phyloP scores from a whole-genome alignment of 345 rosid species.

The Populus deltoides region DNA sequence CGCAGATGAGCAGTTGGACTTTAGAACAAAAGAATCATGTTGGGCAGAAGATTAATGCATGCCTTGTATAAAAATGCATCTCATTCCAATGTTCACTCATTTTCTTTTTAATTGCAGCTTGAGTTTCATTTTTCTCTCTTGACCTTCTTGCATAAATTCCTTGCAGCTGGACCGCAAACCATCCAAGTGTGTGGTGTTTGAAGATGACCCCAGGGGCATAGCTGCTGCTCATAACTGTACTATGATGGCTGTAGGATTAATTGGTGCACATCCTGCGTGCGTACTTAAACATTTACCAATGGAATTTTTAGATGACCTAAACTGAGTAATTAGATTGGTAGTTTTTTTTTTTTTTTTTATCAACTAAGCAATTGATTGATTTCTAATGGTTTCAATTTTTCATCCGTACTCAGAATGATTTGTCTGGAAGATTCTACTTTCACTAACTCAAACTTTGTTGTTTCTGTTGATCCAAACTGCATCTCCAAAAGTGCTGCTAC shows the following conservation, averaged over 20 bases:
- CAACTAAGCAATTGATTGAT: not conserved
- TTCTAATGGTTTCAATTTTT: not conserved
- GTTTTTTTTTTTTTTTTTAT: not conserved
- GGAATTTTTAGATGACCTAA: not conserved
- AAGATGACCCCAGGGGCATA: slow-evolving; percentile 87
- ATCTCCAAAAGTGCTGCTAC: no score
- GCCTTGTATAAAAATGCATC: no score
- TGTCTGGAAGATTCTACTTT: no score
- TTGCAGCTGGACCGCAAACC: slow-evolving; percentile 93
- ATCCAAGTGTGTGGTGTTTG: slow-evolving; percentile 87
- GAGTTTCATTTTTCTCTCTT: slow-evolving; percentile 4
- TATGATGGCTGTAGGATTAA: slow-evolving; percentile 92
- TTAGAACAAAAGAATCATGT: no score
- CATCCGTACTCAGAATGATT: no score
- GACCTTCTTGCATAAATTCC: slow-evolving; percentile 2
- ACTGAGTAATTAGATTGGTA: not conserved
- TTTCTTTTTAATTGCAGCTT: not conserved
- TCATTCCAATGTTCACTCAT: no score
- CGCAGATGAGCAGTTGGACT: no score
- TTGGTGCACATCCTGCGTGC: slow-evolving; percentile 88
- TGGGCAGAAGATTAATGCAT: no score
- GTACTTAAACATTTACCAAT: slow-evolving; percentile 15
- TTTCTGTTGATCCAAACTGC: no score
- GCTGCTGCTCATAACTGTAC: slow-evolving; percentile 97
- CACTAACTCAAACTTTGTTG: no score